Percentiles rank a stretch among this genome's conserved stretches.
Conservation (phyloP, 2,329 filamentous ascomycete species). For the Scopulariopsis brevicaulis region DNA sequence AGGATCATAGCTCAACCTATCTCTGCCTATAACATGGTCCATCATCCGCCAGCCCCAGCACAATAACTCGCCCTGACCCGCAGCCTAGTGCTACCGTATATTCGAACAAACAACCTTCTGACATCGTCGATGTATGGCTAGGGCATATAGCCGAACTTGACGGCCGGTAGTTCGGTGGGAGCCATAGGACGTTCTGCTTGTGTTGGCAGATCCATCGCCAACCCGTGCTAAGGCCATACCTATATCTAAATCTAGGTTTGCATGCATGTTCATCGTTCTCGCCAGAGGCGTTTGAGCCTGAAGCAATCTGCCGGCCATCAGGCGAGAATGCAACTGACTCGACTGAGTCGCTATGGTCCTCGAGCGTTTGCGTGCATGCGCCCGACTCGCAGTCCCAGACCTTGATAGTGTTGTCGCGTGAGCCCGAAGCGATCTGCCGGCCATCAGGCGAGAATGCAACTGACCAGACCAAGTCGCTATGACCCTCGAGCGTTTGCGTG, state of each 20-base stretch:
- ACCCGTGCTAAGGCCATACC: background rate
- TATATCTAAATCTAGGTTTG: background rate
- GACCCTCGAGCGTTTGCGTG: background rate
- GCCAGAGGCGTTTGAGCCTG: background rate
- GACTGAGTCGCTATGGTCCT: background rate
- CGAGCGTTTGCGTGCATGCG: background rate
- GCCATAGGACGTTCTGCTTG: no score
- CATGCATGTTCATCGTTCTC: background rate
- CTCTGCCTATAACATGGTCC: background rate
- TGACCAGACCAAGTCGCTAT: background rate
- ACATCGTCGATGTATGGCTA: background rate
- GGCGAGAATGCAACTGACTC: background rate
- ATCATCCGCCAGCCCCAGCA: background rate
- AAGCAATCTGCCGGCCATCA: background rate
- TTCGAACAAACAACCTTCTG: background rate
- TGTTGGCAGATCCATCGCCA: background rate
- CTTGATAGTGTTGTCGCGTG: slow-evolving; percentile 4
- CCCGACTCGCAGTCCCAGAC: slow-evolving; percentile 6
- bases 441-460: slow-evolving; percentile 8
- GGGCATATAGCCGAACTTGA: background rate
- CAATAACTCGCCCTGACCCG: background rate
- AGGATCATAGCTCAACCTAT: background rate
- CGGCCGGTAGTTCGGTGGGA: background rate
- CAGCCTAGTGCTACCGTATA: background rate
- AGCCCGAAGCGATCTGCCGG: background rate